Conservation (phyloP, 805 yeast species). For the Ogataea paraovalis region DNA sequence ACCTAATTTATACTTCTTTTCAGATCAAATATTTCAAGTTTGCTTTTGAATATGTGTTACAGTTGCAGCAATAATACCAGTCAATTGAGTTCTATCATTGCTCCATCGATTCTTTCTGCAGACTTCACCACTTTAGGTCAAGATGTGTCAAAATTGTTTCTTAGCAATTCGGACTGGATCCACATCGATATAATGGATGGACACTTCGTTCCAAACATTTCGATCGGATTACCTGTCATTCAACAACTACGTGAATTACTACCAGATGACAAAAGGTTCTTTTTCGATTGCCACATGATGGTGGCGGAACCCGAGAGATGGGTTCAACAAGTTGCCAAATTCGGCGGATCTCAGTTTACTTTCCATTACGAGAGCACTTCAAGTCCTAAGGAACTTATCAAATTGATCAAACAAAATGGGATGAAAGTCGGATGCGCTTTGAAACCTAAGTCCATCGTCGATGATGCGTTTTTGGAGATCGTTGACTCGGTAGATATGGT, state of each 20-base stretch:
- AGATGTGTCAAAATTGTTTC: conserved; percentile 77
- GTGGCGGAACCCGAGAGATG: conserved; percentile 82
- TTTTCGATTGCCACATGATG: conserved; percentile 99
- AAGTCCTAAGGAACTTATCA: conserved; percentile 69
- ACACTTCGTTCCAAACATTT: conserved; percentile 94
- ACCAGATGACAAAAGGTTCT: conserved; percentile 34
- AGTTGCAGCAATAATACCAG: background rate
- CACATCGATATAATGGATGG: conserved; percentile 99
- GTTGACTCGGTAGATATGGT: conserved; percentile 86
- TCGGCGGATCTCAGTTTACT: conserved; percentile 94
- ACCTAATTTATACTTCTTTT: background rate
- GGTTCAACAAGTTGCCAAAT: conserved; percentile 88
- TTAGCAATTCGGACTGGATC: conserved; percentile 90
- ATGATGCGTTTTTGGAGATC: conserved; percentile 35
- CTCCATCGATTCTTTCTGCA: conserved; percentile 91
- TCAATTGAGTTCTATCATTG: conserved; percentile 71
- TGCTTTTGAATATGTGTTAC: background rate
- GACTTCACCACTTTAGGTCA: conserved; percentile 88
- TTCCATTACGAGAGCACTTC: conserved; percentile 93
- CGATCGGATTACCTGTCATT: conserved; percentile 80
- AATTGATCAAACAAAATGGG: conserved; percentile 72
- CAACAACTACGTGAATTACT: conserved; percentile 14
- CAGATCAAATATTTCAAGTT: background rate
- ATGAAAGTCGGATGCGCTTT: conserved; percentile 93
- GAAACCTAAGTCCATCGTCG: conserved; percentile 90